Conservation (phyloP, 1,139 yeast genomes). For the Pichia sp. region DNA sequence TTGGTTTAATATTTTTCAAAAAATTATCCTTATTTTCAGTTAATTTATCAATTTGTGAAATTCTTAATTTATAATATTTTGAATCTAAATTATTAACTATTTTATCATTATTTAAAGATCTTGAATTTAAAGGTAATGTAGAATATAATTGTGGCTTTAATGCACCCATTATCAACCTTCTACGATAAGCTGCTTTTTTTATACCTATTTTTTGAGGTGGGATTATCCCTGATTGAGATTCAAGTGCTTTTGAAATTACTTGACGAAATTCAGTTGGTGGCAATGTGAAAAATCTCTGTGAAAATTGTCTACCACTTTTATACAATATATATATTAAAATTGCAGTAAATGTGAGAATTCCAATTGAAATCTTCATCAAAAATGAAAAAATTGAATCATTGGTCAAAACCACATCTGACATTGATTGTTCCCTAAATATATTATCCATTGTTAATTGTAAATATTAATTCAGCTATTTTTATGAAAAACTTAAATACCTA, state of each 20-base stretch:
- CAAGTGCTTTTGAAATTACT: slow-evolving; percentile 33
- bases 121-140: slow-evolving; percentile 28
- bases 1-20: slow-evolving; percentile 25
- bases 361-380: not conserved
- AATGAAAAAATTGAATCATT: not conserved
- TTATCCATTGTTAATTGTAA: not conserved
- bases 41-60: slow-evolving; percentile 24
- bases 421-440: not conserved
- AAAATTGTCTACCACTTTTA: slow-evolving; percentile 16
- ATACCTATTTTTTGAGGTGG: slow-evolving; percentile 20
- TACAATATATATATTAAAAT: slow-evolving; percentile 15
- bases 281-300: slow-evolving; percentile 38
- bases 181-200: slow-evolving; percentile 39
- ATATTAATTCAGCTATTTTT: no score
- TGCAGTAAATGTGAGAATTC: not conserved
- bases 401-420: not conserved
- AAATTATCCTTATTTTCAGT: slow-evolving; percentile 14
- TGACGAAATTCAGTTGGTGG: slow-evolving; percentile 44
- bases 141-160: slow-evolving; percentile 42
- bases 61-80: slow-evolving; percentile 17
- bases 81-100: slow-evolving; percentile 16
- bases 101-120: slow-evolving; percentile 6
- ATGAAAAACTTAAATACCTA: no score
- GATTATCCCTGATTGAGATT: slow-evolving; percentile 28
- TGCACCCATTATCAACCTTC: slow-evolving; percentile 43